Evolutionary conservation across 108 stramenopile species (phyloP), one percentile per base, ranked within the genome.

Genomic region (Conticribra weissflogii): DNA sequence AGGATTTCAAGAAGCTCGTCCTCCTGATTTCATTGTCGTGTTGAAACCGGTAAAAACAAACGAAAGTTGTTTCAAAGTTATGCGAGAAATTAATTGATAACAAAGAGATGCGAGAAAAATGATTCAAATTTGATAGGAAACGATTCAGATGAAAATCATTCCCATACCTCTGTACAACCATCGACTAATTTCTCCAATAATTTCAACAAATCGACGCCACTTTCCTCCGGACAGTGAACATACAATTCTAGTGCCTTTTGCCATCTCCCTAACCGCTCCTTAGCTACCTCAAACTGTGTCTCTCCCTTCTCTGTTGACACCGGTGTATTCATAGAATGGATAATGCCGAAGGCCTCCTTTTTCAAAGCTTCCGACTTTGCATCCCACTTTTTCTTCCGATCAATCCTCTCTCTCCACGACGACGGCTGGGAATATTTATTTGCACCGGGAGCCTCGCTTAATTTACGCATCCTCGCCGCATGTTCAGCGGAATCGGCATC

Each of bases 241-340:
- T 85, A 93, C 16, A 89, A 64, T 78, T 93, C 89, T 77, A 90
- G 63, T 7, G 89, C 92, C 49, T 83, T 83, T 67, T 88, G 86
- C 92, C 92, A 90, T 14, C 86, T 66, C 19, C 71, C 78, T 61
- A 93, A 29, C 32, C 85, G 78, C 50, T 86, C 76, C 46, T 86
- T 76, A 29, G 79, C 56, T 27, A 76, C 68, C 72, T 89, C 88
- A 19, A 85, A 57, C 31, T 79, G 76, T 5, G 88, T 88, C 21
- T 79, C 87, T 32, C 82, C 67, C 47, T 65, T 63, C 9, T 41
- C 45, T 4, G 29, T 32, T n/a, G 55, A 23, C 16, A 73, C 54
- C 18, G 76, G 67, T 25, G 50, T 69, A 21, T 63, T 63, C 15
- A 68, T 47, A 44, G 29, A 41, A 16, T 66, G 28, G 12, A 69